Conservation (phyloP, 805 yeast genomes). For the Ogataea paraovalis region DNA sequence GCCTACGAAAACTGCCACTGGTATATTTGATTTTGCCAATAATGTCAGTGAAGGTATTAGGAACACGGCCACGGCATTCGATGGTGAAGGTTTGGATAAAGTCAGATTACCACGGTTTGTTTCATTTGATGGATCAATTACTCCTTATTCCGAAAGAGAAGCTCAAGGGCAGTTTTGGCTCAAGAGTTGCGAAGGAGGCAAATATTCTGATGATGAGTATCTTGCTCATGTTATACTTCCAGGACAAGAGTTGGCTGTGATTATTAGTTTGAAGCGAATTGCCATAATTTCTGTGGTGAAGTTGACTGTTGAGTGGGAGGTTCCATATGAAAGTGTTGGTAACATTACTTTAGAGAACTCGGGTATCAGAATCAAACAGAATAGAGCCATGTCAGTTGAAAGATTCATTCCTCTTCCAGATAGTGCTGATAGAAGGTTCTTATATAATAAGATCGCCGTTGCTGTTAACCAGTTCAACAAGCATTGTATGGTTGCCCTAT, state of each 20-base stretch:
- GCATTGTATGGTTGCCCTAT: constrained; percentile 30
- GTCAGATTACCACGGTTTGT: constrained; percentile 81
- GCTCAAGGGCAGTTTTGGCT: constrained; percentile 95
- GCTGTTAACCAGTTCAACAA: constrained; percentile 83
- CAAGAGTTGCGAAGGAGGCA: constrained; percentile 78
- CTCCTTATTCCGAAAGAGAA: constrained; percentile 73
- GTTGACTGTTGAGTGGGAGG: constrained; percentile 66
- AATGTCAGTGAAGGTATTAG: constrained; percentile 92
- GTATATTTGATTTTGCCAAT: constrained; percentile 86
- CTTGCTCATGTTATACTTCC: constrained; percentile 82
- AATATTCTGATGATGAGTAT: constrained; percentile 65
- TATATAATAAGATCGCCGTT: constrained; percentile 68
- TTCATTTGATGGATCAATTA: constrained; percentile 64
- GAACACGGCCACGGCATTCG: constrained; percentile 87
- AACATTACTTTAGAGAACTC: constrained; percentile 73
- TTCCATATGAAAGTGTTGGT: constrained; percentile 58
- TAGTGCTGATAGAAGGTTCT: constrained; percentile 51
- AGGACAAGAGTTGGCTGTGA: constrained; percentile 71
- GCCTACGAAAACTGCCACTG: constrained; percentile 96
- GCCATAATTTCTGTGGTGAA: constrained; percentile 61
- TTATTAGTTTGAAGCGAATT: constrained; percentile 71
- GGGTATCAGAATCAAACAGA: constrained; percentile 68
- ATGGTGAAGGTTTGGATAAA: constrained; percentile 68
- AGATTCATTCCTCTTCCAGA: constrained; percentile 78
- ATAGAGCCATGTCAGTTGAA: constrained; percentile 35